Evolutionary conservation across 129 eudicot genomes (phyloP).

Genomic region (Daucus carota): DH1_v3.0 NC_030381.2:44566501-44567000

Average conservation of each 20-base stretch:
- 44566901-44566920: constrained; percentile 33
- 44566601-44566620: too few relatives aligned
- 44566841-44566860: constrained; percentile 79
- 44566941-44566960: constrained; percentile 58
- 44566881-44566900: constrained; percentile 54
- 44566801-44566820: constrained; percentile 67
- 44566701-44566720: not conserved
- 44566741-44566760: not conserved
- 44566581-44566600: too few relatives aligned
- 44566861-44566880: constrained; percentile 59
- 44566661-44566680: too few relatives aligned
- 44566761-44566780: constrained; percentile 40
- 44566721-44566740: not conserved
- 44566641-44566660: too few relatives aligned
- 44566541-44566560: too few relatives aligned
- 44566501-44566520: too few relatives aligned
- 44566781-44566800: constrained; percentile 54
- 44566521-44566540: too few relatives aligned
- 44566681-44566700: too few relatives aligned
- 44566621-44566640: too few relatives aligned
- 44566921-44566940: constrained; percentile 59
- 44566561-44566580: too few relatives aligned
- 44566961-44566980: not conserved
- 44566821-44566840: constrained; percentile 63
- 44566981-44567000: not conserved